These are phyloP conservation scores for Globisporangium iwayamae DNA, from an alignment of 352 stramenopile genomes.

Conservation along the genomic window DNA sequence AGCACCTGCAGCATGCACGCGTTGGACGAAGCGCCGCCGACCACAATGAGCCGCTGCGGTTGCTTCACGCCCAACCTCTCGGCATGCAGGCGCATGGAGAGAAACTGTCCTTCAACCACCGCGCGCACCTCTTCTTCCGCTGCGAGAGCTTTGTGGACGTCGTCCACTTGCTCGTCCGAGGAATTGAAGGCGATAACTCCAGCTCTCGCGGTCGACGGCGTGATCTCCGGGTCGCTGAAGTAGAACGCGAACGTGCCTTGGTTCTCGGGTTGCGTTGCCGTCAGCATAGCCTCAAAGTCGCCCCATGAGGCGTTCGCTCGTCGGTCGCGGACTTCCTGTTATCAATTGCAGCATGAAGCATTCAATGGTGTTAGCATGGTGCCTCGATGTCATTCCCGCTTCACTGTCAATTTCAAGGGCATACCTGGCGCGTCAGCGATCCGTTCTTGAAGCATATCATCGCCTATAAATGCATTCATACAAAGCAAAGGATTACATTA, in stretches of 20 bases:
- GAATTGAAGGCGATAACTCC: slow-evolving; percentile 45
- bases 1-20: slow-evolving; percentile 52
- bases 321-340: slow-evolving; percentile 42
- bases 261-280: slow-evolving; percentile 39
- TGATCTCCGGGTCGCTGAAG: slow-evolving; percentile 67
- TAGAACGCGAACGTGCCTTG: slow-evolving; percentile 51
- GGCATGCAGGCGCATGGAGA: slow-evolving; percentile 52
- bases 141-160: slow-evolving; percentile 4
- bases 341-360: neutral
- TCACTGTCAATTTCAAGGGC: neutral
- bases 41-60: slow-evolving; percentile 53
- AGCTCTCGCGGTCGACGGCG: slow-evolving; percentile 37
- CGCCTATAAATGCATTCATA: slow-evolving; percentile 23
- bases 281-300: slow-evolving; percentile 51
- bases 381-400: neutral
- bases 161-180: slow-evolving; percentile 21
- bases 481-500: neutral
- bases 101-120: slow-evolving; percentile 64
- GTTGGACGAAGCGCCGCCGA: slow-evolving; percentile 59
- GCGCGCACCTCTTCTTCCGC: slow-evolving; percentile 45
- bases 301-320: slow-evolving; percentile 40
- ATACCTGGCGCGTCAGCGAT: slow-evolving; percentile 59
- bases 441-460: slow-evolving; percentile 90
- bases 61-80: slow-evolving; percentile 51
- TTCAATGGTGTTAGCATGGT: neutral